Evolutionary conservation across 495 filamentous ascomycete genomes (phyloP).

Genomic region (Neurospora tetrasperma): DNA sequence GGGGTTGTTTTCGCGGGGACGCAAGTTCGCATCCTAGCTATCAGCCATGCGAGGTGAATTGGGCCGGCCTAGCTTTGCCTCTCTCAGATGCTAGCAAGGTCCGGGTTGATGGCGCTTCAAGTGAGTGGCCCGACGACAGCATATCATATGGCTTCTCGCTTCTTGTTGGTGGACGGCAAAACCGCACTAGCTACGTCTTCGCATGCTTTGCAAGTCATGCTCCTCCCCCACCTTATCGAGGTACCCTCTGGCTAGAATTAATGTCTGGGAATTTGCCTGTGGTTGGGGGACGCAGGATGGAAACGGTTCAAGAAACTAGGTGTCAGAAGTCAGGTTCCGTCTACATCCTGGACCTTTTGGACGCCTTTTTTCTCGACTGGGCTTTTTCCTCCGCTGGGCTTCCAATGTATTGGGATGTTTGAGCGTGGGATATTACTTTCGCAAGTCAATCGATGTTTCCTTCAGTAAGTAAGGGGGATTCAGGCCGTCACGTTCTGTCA

Average conservation of each 20-base stretch:
- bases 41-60: slow-evolving; percentile 12
- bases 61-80: slow-evolving; percentile 11
- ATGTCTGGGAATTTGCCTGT: not conserved
- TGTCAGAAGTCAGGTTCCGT: not conserved
- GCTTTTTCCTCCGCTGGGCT: not conserved
- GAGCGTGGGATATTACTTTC: not conserved
- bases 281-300: not conserved
- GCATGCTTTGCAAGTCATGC: slow-evolving; percentile 24
- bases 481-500: not conserved
- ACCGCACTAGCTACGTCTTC: slow-evolving; percentile 13
- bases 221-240: slow-evolving; percentile 14
- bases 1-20: slow-evolving; percentile 1
- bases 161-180: slow-evolving; percentile 11
- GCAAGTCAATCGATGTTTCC: not conserved
- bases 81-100: slow-evolving; percentile 13
- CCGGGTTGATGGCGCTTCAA: slow-evolving; percentile 14
- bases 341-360: not conserved
- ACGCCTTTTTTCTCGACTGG: not conserved
- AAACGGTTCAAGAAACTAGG: not conserved
- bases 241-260: not conserved
- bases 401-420: not conserved
- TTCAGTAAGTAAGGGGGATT: not conserved
- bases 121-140: slow-evolving; percentile 14
- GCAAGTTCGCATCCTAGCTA: not conserved
- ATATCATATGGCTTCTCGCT: slow-evolving; percentile 3